Evolutionary conservation across 2,329 filamentous ascomycete genomes (phyloP).

Genomic region (Fusarium agapanthi): DNA sequence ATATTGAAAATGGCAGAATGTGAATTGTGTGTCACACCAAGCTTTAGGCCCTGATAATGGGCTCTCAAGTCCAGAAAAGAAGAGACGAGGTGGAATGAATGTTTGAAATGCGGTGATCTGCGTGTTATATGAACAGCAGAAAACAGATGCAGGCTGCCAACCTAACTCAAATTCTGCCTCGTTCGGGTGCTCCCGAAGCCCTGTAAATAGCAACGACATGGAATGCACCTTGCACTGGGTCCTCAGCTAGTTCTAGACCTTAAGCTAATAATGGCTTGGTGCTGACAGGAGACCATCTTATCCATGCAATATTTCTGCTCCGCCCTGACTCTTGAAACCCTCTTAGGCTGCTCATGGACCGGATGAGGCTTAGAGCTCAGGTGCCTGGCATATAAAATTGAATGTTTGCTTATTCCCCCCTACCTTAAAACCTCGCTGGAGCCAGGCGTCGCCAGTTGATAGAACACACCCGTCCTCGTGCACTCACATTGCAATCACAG

Average conservation of each 20-base stretch:
- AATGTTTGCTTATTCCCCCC: background rate
- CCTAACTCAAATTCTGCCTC: background rate
- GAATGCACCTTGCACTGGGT: background rate
- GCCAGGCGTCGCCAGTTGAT: background rate
- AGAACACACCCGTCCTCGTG: background rate
- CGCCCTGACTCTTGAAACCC: constrained; percentile 19
- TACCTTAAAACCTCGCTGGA: background rate
- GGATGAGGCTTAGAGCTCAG: constrained; percentile 26
- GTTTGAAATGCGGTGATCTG: background rate
- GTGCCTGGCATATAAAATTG: constrained; percentile 17
- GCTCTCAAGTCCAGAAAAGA: background rate
- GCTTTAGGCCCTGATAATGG: background rate
- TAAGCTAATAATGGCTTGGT: constrained; percentile 11
- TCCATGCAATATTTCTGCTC: constrained; percentile 23
- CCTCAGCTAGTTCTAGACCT: constrained; percentile 28
- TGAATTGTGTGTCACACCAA: background rate
- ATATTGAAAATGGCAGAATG: background rate
- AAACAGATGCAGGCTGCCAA: background rate
- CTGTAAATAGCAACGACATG: constrained; percentile 1
- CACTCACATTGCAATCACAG: background rate
- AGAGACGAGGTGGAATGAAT: background rate
- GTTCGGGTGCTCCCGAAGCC: constrained; percentile 27
- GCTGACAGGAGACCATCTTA: constrained; percentile 20
- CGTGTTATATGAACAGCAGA: background rate
- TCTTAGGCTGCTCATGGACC: background rate